Conservation (phyloP, 2,329 filamentous ascomycete species). For the Fusarium sp. region DNA sequence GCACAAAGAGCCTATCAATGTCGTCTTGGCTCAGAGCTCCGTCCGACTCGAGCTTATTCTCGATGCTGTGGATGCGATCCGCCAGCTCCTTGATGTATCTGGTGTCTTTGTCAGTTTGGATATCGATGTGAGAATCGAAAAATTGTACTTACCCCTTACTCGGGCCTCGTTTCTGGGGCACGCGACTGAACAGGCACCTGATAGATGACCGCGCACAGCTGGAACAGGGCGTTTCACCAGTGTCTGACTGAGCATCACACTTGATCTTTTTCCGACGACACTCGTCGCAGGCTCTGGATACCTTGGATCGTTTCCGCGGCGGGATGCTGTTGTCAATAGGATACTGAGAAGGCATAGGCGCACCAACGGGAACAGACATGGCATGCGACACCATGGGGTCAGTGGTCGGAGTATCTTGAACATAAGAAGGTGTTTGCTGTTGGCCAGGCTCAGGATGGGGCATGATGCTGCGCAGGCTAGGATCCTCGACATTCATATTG, state of each 20-base stretch:
- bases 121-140: background rate
- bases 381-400: conserved; percentile 57
- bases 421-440: conserved; percentile 55
- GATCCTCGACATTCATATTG: conserved; percentile 61
- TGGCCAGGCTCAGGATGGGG: conserved; percentile 59
- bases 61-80: conserved; percentile 86
- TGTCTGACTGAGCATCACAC: conserved; percentile 86
- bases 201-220: conserved; percentile 85
- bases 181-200: conserved; percentile 87
- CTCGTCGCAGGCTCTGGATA: conserved; percentile 90
- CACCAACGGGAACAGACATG: conserved; percentile 56
- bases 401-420: conserved; percentile 56
- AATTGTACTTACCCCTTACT: conserved; percentile 80
- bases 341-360: conserved; percentile 56
- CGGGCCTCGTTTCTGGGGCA: conserved; percentile 89
- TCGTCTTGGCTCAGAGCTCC: conserved; percentile 60
- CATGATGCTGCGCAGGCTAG: conserved; percentile 61
- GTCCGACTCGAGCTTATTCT: conserved; percentile 79
- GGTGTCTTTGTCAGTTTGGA: conserved; percentile 31
- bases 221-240: conserved; percentile 81
- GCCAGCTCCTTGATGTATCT: conserved; percentile 94
- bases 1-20: conserved; percentile 61
- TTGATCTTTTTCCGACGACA: conserved; percentile 92
- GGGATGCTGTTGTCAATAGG: conserved; percentile 72
- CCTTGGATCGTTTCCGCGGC: conserved; percentile 85